Evolutionary conservation across 2,329 filamentous ascomycete species (phyloP).

Genomic region (Phaeosphaeriaceae sp.): DNA sequence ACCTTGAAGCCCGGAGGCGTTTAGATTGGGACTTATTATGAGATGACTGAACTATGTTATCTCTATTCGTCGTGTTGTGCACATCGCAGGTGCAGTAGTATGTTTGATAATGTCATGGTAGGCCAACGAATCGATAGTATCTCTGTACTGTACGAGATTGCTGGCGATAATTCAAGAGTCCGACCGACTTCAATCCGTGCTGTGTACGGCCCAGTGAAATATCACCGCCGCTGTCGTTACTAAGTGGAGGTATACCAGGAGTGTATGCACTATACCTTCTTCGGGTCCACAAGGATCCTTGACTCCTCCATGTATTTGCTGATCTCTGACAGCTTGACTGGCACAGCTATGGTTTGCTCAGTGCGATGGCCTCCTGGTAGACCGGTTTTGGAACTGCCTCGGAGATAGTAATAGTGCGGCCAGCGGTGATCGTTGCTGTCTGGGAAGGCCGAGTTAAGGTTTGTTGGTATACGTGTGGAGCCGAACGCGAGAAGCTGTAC

Average conservation of each 20-base stretch:
- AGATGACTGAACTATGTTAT: too few relatives aligned
- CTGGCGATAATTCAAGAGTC: neutral
- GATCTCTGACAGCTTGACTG: neutral
- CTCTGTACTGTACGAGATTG: too few relatives aligned
- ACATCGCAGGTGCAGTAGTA: too few relatives aligned
- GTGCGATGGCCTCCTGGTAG: neutral
- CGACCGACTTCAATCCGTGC: neutral
- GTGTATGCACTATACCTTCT: neutral
- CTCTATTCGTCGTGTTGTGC: too few relatives aligned
- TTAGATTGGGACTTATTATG: too few relatives aligned
- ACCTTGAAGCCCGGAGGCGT: too few relatives aligned
- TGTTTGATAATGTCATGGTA: too few relatives aligned
- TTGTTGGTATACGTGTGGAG: neutral
- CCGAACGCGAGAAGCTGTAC: neutral
- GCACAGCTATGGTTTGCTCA: conserved; percentile 3
- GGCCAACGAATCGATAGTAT: too few relatives aligned
- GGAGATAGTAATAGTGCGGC: conserved; percentile 1
- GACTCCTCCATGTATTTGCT: neutral
- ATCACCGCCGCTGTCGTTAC: neutral
- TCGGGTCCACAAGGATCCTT: neutral
- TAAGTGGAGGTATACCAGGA: neutral
- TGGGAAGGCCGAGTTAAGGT: neutral
- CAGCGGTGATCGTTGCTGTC: neutral
- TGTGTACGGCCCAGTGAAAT: neutral
- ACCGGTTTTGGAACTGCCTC: neutral